A percentile compares a stretch with the other conserved stretches of the same genome.
Evolutionary conservation across 108 stramenopile species (phyloP).

Genomic region (Epithemia pelagica): DNA sequence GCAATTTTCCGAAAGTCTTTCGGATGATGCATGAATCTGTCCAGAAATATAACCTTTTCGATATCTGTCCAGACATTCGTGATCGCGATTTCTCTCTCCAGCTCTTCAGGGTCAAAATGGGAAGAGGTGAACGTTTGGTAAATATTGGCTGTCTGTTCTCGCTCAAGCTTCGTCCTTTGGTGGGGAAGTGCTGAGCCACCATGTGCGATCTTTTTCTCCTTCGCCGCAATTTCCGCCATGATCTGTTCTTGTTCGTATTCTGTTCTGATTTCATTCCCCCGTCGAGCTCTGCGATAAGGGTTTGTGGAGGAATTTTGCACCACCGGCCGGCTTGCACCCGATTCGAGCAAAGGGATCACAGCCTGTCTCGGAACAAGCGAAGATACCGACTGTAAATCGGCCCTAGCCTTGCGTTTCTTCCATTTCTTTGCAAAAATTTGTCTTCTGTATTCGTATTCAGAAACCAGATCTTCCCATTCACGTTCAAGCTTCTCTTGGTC

Average conservation of each 20-base stretch:
- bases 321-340: constrained; percentile 16
- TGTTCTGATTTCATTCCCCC: constrained; percentile 63
- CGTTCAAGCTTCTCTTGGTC: constrained; percentile 43
- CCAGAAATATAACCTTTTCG: constrained; percentile 97
- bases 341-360: constrained; percentile 17
- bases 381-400: not conserved
- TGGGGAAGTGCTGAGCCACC: constrained; percentile 70
- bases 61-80: constrained; percentile 89
- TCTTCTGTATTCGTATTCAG: constrained; percentile 64
- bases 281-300: constrained; percentile 73
- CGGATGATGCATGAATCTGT: constrained; percentile 93
- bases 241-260: constrained; percentile 90
- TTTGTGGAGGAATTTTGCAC: constrained; percentile 39
- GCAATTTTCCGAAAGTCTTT: constrained; percentile 95
- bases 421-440: constrained; percentile 23
- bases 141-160: constrained; percentile 51
- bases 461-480: constrained; percentile 57
- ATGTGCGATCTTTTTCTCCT: constrained; percentile 72
- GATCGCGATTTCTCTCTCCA: constrained; percentile 34
- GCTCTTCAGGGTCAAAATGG: constrained; percentile 42
- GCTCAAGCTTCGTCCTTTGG: constrained; percentile 53
- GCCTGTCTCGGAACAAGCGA: not conserved
- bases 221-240: constrained; percentile 79
- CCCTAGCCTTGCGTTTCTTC: not conserved
- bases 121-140: constrained; percentile 51